Evolutionary conservation across 2,329 filamentous ascomycete genomes (phyloP), one percentile per base, ranked within the genome.

Genomic region (Paracamarosporium sp.): DNA sequence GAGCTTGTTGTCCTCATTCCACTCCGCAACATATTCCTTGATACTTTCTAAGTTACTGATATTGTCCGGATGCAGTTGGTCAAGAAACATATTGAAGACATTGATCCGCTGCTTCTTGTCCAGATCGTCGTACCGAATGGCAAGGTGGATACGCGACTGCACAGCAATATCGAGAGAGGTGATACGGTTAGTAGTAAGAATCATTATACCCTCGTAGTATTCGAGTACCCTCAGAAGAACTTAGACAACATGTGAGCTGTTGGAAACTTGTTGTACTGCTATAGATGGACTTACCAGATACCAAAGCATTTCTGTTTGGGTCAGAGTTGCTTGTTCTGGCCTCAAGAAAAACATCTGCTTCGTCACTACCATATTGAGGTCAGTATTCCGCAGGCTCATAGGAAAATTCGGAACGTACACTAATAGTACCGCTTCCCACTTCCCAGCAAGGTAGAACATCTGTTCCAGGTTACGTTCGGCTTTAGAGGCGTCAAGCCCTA

Each of bases 401-500:
- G n/a, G n/a, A n/a, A n/a, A n/a, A n/a, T n/a, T n/a, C n/a, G n/a
- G n/a, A n/a, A n/a, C n/a, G n/a, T n/a, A n/a, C n/a, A 58, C 28
- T 1, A 84, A 74, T 0, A 83, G 67, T 7, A 85, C 74, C 9
- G 80, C 80, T n/a, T 79, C 78, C 82, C 81, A 84, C 43, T 74
- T 76, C 0, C 76, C 76, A 52, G 76, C 74, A 69, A 83, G 79
- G 25, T 78, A 73, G 6, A 83, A 68, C 13, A 83, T 75, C n/a
- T 74, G 68, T 30, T 79, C 72, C 5, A 85, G 72, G 13, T 72
- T 75, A 0, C 62, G 57, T 59, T 84, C 81, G 5, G 84, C 77
- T 0, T 65, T 62, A 1, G 62, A 53, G 0, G 78, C 73, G n/a
- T 76, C 68, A 9, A 76, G 71, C 7, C 82, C 82, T 0, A 85